These are phyloP conservation scores for Saprolegnia parasitica DNA, from an alignment of 352 stramenopile species.

Conservation along the genomic window DNA sequence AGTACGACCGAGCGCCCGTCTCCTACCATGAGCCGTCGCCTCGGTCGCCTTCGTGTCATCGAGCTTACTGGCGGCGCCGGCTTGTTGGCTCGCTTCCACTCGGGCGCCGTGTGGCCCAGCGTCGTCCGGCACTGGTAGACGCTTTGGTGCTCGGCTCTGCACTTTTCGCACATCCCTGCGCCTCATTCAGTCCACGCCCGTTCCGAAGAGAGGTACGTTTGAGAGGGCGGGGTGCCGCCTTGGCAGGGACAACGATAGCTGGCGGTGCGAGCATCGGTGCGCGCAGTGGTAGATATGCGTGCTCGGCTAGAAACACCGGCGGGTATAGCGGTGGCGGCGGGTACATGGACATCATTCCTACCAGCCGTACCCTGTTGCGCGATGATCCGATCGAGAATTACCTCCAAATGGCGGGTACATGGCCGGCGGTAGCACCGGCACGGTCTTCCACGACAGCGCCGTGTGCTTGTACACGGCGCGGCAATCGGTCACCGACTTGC, in stretches of 20 bases:
- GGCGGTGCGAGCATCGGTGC: not conserved
- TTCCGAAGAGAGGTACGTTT: constrained; percentile 5
- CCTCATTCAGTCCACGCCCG: no score
- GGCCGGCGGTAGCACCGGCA: not conserved
- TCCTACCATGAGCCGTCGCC: not conserved
- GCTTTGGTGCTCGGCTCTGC: constrained; percentile 60
- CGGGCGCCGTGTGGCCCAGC: constrained; percentile 56
- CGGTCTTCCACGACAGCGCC: constrained; percentile 20
- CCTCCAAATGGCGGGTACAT: not conserved
- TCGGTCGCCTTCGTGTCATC: not conserved
- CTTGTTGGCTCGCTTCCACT: constrained; percentile 48
- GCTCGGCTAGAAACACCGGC: no score
- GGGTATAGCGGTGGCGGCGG: not conserved
- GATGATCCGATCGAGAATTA: not conserved
- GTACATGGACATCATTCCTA: not conserved
- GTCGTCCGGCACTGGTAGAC: constrained; percentile 61
- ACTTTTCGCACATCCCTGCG: constrained; percentile 61
- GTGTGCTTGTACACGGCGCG: constrained; percentile 22
- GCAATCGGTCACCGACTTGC: constrained; percentile 23
- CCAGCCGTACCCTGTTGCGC: not conserved
- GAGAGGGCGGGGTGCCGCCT: not conserved
- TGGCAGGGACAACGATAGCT: not conserved
- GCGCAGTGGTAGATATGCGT: not conserved
- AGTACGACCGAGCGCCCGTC: constrained; percentile 6
- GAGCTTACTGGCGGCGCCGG: not conserved